Evolutionary conservation across 164 flowering plant genomes (phyloP).

Genomic region (Kalanchoe fedtschenkoi): DNA sequence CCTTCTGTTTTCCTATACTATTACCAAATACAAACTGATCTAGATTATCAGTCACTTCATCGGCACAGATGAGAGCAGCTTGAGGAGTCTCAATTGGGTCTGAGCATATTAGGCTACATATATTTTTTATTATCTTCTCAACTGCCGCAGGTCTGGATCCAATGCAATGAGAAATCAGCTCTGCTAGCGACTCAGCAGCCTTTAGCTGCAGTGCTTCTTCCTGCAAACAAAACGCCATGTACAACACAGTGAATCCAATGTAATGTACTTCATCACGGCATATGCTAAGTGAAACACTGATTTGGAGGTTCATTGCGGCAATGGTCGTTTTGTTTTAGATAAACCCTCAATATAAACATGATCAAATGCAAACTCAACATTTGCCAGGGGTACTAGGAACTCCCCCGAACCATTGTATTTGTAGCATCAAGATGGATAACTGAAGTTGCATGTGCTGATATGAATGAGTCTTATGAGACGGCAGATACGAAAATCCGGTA

Average conservation of each 20-base stretch:
- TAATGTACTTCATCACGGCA: too few relatives aligned
- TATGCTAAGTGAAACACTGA: too few relatives aligned
- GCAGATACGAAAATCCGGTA: too few relatives aligned
- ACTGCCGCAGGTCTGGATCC: conserved; percentile 78
- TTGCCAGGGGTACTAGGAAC: too few relatives aligned
- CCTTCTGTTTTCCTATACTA: conserved; percentile 34
- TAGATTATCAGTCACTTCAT: conserved; percentile 72
- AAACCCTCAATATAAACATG: too few relatives aligned
- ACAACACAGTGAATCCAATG: not conserved
- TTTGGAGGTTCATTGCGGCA: not conserved
- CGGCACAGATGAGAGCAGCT: conserved; percentile 54
- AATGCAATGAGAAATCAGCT: conserved; percentile 70
- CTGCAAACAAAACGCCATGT: conserved; percentile 19
- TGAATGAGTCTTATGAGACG: too few relatives aligned
- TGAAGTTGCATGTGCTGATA: too few relatives aligned
- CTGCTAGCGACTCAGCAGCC: conserved; percentile 94
- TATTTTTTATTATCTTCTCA: conserved; percentile 87
- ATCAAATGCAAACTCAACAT: too few relatives aligned
- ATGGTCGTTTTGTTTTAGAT: too few relatives aligned
- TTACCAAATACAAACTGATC: conserved; percentile 60
- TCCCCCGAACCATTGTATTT: too few relatives aligned
- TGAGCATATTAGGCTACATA: conserved; percentile 77
- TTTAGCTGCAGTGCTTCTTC: conserved; percentile 85
- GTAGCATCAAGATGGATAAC: too few relatives aligned
- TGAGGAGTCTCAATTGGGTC: conserved; percentile 96